Evolutionary conservation across 345 rosid genomes (phyloP).

Genomic region (Punica granatum): DNA sequence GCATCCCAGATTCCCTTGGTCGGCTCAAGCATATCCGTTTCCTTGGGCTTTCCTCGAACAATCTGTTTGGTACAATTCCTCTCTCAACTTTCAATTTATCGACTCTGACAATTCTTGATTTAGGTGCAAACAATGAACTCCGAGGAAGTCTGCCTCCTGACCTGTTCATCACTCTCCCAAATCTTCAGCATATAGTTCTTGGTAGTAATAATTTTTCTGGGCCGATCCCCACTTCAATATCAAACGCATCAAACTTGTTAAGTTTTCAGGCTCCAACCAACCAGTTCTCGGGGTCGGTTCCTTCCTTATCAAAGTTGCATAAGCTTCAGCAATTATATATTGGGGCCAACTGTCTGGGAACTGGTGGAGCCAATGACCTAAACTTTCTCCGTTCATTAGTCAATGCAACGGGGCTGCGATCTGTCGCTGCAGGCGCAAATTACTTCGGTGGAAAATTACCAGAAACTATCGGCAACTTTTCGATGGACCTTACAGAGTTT

Average conservation of each 20-base stretch:
- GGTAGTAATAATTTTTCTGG: neutral
- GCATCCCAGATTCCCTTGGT: neutral
- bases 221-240: conserved; percentile 4
- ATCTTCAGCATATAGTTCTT: neutral
- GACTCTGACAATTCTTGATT: neutral
- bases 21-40: neutral
- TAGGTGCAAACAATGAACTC: neutral
- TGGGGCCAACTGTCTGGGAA: neutral
- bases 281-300: neutral
- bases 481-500: neutral
- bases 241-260: conserved; percentile 4
- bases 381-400: too few relatives aligned
- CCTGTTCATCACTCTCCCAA: conserved; percentile 10
- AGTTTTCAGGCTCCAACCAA: accelerated
- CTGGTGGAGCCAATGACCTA: too few relatives aligned
- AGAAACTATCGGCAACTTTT: conserved; percentile 4
- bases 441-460: neutral
- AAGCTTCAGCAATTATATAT: neutral
- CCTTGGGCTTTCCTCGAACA: neutral
- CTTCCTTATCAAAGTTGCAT: conserved; percentile 7
- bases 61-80: neutral
- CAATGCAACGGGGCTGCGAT: conserved; percentile 7
- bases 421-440: accelerated
- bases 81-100: neutral
- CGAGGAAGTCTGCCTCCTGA: conserved; percentile 19